Evolutionary conservation across 495 filamentous ascomycete species (phyloP).

Genomic region (Lepraria neglecta): DNA sequence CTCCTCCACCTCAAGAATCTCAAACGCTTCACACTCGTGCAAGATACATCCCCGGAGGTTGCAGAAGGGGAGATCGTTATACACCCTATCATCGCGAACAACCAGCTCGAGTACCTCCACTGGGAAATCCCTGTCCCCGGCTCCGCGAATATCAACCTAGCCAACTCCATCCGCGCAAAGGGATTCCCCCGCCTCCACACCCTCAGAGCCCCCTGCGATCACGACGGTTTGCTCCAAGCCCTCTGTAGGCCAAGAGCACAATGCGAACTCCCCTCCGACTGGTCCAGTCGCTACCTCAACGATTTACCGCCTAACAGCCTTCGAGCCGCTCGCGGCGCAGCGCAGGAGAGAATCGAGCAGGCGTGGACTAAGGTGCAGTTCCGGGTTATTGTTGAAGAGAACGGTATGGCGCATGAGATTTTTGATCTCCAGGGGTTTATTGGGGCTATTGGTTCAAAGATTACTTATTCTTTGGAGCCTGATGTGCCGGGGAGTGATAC

Average conservation of each 20-base stretch:
- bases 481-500: conserved; percentile 53
- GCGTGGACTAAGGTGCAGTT: conserved; percentile 48
- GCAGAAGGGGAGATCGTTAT: conserved; percentile 48
- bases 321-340: conserved; percentile 45
- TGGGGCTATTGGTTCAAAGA: conserved; percentile 48
- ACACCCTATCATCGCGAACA: conserved; percentile 63
- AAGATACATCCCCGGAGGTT: conserved; percentile 54
- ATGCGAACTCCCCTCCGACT: conserved; percentile 45
- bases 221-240: conserved; percentile 63
- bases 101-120: conserved; percentile 61
- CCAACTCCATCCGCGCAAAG: conserved; percentile 58
- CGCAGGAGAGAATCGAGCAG: conserved; percentile 52
- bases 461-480: conserved; percentile 53
- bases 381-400: conserved; percentile 50
- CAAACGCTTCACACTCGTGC: conserved; percentile 62
- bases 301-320: conserved; percentile 40
- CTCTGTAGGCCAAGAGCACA: conserved; percentile 58
- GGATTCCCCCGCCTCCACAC: conserved; percentile 66
- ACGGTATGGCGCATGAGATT: conserved; percentile 37
- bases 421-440: conserved; percentile 52
- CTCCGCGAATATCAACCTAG: conserved; percentile 63
- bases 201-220: conserved; percentile 67
- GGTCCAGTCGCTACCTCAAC: conserved; percentile 33
- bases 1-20: conserved; percentile 59
- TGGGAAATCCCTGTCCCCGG: conserved; percentile 65